A percentile compares a stretch with the other conserved stretches of the same genome.
Conservation (phyloP, 805 yeast species). For the Nakazawaea ambrosiae region DNA sequence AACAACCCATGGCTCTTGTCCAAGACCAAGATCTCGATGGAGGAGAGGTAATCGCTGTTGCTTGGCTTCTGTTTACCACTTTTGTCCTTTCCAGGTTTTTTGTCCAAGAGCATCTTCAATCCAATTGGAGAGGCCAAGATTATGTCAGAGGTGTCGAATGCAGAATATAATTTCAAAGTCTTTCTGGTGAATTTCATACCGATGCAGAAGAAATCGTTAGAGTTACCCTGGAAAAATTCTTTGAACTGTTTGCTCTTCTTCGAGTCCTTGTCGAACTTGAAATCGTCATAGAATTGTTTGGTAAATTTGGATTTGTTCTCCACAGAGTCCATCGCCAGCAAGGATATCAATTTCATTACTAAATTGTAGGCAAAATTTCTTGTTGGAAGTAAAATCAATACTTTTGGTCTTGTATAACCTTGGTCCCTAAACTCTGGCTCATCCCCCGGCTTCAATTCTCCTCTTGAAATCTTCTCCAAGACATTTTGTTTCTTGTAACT, state of each 20-base stretch:
- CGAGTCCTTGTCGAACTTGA: constrained; percentile 25
- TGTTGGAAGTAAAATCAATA: constrained; percentile 76
- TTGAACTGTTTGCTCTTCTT: constrained; percentile 80
- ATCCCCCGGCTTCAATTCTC: constrained; percentile 16
- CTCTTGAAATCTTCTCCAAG: constrained; percentile 29
- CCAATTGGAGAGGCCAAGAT: constrained; percentile 92
- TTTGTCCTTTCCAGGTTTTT: constrained; percentile 19
- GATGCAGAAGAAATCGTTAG: constrained; percentile 83
- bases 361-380: constrained; percentile 69
- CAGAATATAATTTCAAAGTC: constrained; percentile 74
- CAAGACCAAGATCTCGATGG: constrained; percentile 73
- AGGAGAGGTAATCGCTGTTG: constrained; percentile 77
- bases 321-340: constrained; percentile 65
- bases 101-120: constrained; percentile 69
- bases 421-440: constrained; percentile 78
- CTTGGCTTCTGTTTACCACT: constrained; percentile 39
- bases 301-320: constrained; percentile 76
- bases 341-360: constrained; percentile 50
- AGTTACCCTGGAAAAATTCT: constrained; percentile 76
- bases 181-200: constrained; percentile 92
- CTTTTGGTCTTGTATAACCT: constrained; percentile 93
- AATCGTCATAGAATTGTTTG: constrained; percentile 55
- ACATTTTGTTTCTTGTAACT: constrained; percentile 47
- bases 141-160: constrained; percentile 79
- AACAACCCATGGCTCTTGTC: constrained; percentile 84